Evolutionary conservation across 2,329 filamentous ascomycete species (phyloP).

Genomic region (Ilyonectria robusta): DNA sequence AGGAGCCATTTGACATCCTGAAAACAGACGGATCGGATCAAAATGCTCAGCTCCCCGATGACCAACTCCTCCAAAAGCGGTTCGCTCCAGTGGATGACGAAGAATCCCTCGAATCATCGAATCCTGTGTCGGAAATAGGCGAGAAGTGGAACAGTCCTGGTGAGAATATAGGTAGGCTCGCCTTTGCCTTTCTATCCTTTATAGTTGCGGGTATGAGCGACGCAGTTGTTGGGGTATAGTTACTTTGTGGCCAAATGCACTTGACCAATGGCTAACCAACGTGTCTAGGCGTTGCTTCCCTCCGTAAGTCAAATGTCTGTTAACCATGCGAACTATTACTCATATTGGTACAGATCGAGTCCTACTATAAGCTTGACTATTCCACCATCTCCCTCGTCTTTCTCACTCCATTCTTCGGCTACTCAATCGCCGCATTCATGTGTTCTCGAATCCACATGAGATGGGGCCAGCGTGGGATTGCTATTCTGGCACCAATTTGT

Average conservation of each 20-base stretch:
- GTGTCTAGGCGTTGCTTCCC: background rate
- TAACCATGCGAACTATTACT: background rate
- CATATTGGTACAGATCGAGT: conserved; percentile 35
- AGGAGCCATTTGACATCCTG: background rate
- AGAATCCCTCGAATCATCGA: background rate
- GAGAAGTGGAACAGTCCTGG: background rate
- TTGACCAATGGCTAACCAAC: background rate
- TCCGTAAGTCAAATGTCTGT: background rate
- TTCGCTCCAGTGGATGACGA: background rate
- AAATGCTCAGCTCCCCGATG: background rate
- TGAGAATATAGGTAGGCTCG: background rate
- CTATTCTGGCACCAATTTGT: conserved; percentile 69
- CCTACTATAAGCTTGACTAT: conserved; percentile 74
- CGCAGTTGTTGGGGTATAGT: background rate
- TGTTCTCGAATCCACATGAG: conserved; percentile 65
- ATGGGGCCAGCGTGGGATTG: conserved; percentile 66
- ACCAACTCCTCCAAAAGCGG: background rate
- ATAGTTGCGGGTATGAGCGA: background rate
- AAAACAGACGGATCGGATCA: background rate
- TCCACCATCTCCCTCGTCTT: conserved; percentile 76
- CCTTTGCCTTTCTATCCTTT: background rate
- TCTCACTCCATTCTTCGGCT: conserved; percentile 75
- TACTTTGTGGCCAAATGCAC: background rate
- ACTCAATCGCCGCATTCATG: conserved; percentile 71
- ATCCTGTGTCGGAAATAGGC: background rate